Evolutionary conservation across 2,329 filamentous ascomycete species (phyloP), one percentile per base, ranked within the genome.

Genomic region (Cryoendolithus antarcticus): DNA sequence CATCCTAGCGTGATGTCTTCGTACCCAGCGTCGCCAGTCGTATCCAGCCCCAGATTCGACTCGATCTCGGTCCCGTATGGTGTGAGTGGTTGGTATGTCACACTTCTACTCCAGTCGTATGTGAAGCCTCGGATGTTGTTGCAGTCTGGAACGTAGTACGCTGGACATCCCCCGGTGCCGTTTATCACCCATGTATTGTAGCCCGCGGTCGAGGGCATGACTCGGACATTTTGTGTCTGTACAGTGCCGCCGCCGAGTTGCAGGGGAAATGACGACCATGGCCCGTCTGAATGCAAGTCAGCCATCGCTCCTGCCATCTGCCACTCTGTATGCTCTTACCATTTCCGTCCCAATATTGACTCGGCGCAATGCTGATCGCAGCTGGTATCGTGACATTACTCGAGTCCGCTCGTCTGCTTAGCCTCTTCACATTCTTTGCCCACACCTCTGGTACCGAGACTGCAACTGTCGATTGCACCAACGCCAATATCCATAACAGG

Each of bases 51-150:
- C 7, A 80, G 61, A 43, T 76, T 71, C 13, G 58, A 51, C 46
- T 71, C 66, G 21, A 80, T 62, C 34, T 74, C 76, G 30, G 82
- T 63, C 45, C 74, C 63, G 65, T 71, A 83, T 30, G 67, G 66
- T 31, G 77, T 79, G 36, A 80, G 65, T 1, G 70, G 47, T 11
- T 64, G 60, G 77, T 78, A 85, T 30, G 71, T 71, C 9, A 62
- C 62, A 2, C 79, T 83, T 32, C 63, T 53, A 10, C 60, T 62
- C 6, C 64, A 59, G 41, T 72, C 64, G 55, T 75, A 83, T 6
- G 56, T 35, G 30, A 37, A 40, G 3, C 59, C 59, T 4, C 59
- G 52, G 33, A 44, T 40, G 31, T 52, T 44, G 12, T 41, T 39
- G 44, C 59, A 62, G 32, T 54, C 42, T 21, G 38, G 36, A 11